Conservation (phyloP, 805 yeast species). For the Cephaloascus fragrans region DNA sequence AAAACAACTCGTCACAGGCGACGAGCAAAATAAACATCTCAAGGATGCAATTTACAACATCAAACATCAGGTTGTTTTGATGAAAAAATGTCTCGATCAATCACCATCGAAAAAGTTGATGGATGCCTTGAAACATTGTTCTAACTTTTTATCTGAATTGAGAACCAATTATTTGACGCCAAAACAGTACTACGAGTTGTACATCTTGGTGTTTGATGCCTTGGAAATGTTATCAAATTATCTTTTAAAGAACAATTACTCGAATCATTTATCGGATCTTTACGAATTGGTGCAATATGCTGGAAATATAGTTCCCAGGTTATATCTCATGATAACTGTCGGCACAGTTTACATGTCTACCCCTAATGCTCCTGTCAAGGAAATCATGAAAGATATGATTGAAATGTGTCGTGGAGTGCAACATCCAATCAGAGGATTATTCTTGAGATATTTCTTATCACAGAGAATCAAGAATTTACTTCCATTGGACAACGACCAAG, state of each 20-base stretch:
- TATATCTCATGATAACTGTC: slow-evolving; percentile 90
- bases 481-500: slow-evolving; percentile 28
- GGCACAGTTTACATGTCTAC: slow-evolving; percentile 82
- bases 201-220: slow-evolving; percentile 77
- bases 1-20: slow-evolving; percentile 3
- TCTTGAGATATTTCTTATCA: slow-evolving; percentile 78
- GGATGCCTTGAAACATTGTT: slow-evolving; percentile 83
- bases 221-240: slow-evolving; percentile 57
- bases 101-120: slow-evolving; percentile 52
- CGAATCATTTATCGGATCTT: slow-evolving; percentile 73
- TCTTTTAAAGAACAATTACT: slow-evolving; percentile 57
- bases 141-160: slow-evolving; percentile 71
- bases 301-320: slow-evolving; percentile 84
- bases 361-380: slow-evolving; percentile 71
- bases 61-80: slow-evolving; percentile 58
- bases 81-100: slow-evolving; percentile 68
- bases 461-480: slow-evolving; percentile 69
- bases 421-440: slow-evolving; percentile 87
- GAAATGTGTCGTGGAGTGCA: slow-evolving; percentile 98
- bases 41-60: slow-evolving; percentile 42
- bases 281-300: slow-evolving; percentile 94
- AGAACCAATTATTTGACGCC: slow-evolving; percentile 72
- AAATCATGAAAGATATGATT: slow-evolving; percentile 89
- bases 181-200: slow-evolving; percentile 87
- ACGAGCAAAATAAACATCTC: slow-evolving; percentile 17